Percentiles rank a stretch among this genome's conserved stretches.
phyloP scores from a whole-genome alignment of 2,329 filamentous ascomycete genomes.

The Lasiodiplodia citricola region DNA sequence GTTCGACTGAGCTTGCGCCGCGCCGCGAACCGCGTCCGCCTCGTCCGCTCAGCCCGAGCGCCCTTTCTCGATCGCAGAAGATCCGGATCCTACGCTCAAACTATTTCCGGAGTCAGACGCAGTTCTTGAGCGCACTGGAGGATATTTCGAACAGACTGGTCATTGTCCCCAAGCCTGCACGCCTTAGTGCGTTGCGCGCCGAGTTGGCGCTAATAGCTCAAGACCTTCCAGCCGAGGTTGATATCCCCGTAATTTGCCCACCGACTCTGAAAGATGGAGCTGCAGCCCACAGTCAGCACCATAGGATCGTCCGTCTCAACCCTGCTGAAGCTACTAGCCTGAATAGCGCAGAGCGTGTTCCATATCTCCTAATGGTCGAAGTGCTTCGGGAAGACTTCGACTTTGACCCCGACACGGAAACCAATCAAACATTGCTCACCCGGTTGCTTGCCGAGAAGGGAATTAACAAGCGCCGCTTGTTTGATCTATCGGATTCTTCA shows the following conservation, averaged over 20 bases:
- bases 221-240: conserved; percentile 81
- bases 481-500: conserved; percentile 67
- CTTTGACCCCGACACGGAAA: conserved; percentile 75
- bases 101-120: conserved; percentile 81
- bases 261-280: conserved; percentile 74
- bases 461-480: conserved; percentile 56
- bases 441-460: conserved; percentile 71
- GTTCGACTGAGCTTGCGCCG: conserved; percentile 33
- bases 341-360: conserved; percentile 86
- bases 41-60: conserved; percentile 62
- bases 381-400: conserved; percentile 81
- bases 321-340: conserved; percentile 83
- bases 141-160: conserved; percentile 86
- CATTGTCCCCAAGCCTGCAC: conserved; percentile 78
- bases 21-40: conserved; percentile 61
- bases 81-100: conserved; percentile 76
- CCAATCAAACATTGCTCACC: conserved; percentile 71
- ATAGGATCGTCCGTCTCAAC: conserved; percentile 82
- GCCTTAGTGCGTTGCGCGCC: conserved; percentile 79
- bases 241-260: conserved; percentile 82
- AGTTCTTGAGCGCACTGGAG: conserved; percentile 79
- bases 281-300: conserved; percentile 77
- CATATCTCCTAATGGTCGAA: conserved; percentile 84
- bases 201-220: conserved; percentile 81
- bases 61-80: conserved; percentile 70